phyloP scores from a whole-genome alignment of 2,329 filamentous ascomycete species.

The Fusarium nematophilum region DNA sequence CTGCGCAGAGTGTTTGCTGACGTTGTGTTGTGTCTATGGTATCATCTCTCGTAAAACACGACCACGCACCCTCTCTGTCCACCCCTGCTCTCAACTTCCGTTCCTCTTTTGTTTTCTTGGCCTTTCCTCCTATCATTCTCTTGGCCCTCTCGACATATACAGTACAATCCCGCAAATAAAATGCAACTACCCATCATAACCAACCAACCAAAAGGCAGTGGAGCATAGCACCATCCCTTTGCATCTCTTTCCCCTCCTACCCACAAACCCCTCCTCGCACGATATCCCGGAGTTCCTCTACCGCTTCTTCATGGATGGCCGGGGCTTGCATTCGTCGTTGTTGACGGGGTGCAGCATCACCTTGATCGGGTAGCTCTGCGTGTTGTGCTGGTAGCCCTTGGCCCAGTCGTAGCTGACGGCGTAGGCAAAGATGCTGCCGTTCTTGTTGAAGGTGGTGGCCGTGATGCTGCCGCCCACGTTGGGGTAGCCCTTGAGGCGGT shows the following conservation, averaged over 20 bases:
- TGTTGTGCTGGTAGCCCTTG: slow-evolving; percentile 93
- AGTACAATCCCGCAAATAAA: slow-evolving; percentile 30
- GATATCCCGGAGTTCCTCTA: slow-evolving; percentile 47
- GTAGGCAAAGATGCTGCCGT: slow-evolving; percentile 86
- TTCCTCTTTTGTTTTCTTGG: slow-evolving; percentile 12
- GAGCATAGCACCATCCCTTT: too few relatives aligned
- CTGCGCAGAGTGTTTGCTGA: slow-evolving; percentile 22
- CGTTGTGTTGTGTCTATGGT: slow-evolving; percentile 42
- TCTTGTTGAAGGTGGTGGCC: slow-evolving; percentile 89
- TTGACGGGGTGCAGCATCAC: slow-evolving; percentile 85
- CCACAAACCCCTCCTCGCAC: slow-evolving; percentile 3
- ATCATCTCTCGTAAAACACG: slow-evolving; percentile 46
- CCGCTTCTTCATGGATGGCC: slow-evolving; percentile 70
- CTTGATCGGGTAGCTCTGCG: slow-evolving; percentile 77
- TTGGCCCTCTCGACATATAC: slow-evolving; percentile 11
- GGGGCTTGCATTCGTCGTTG: slow-evolving; percentile 70
- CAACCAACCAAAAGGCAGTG: too few relatives aligned
- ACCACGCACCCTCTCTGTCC: slow-evolving; percentile 19
- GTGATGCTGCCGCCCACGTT: slow-evolving; percentile 88
- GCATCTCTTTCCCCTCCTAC: slow-evolving; percentile 1
- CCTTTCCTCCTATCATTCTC: slow-evolving; percentile 24
- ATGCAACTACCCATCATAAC: slow-evolving; percentile 33
- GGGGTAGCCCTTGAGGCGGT: slow-evolving; percentile 89
- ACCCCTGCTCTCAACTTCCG: slow-evolving; percentile 12
- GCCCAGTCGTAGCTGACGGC: slow-evolving; percentile 98